phyloP scores from a whole-genome alignment of 1,139 yeast species.

The Spathaspora sp. region DNA sequence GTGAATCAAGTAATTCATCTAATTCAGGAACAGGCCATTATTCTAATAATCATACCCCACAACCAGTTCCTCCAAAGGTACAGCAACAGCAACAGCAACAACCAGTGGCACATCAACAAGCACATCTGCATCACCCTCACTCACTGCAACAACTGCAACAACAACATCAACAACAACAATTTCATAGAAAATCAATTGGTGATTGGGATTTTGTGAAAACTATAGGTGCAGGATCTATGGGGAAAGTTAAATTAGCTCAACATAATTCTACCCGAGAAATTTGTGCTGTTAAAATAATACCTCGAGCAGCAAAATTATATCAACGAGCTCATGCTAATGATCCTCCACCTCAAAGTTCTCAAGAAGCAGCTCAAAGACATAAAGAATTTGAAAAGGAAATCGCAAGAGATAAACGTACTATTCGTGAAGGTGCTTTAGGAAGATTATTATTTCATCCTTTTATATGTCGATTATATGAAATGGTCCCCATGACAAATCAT shows the following conservation, averaged over 20 bases:
- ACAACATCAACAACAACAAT: constrained; percentile 44
- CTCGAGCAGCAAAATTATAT: constrained; percentile 74
- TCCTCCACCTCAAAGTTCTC: constrained; percentile 57
- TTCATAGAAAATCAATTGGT: constrained; percentile 86
- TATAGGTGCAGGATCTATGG: constrained; percentile 99
- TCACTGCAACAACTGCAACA: constrained; percentile 10
- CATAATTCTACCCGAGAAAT: constrained; percentile 79
- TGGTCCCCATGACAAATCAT: constrained; percentile 95
- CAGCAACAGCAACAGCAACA: constrained; percentile 10
- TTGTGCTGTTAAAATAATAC: constrained; percentile 84
- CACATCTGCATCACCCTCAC: constrained; percentile 9
- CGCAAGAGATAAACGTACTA: constrained; percentile 87
- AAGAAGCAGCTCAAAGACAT: constrained; percentile 59
- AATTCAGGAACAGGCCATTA: constrained; percentile 3
- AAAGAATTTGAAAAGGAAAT: constrained; percentile 84
- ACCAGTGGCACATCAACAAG: constrained; percentile 11
- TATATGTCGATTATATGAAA: constrained; percentile 88
- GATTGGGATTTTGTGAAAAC: constrained; percentile 97
- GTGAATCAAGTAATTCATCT: constrained; percentile 4
- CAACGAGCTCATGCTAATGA: constrained; percentile 76
- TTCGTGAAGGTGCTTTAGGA: constrained; percentile 94
- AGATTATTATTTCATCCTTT: constrained; percentile 87
- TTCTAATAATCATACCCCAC: not conserved
- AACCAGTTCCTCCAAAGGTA: constrained; percentile 1
- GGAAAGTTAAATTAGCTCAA: constrained; percentile 92